Base-by-base conservation (phyloP, 2,329 filamentous ascomycete genomes). In the Cadophora sp. region DNA sequence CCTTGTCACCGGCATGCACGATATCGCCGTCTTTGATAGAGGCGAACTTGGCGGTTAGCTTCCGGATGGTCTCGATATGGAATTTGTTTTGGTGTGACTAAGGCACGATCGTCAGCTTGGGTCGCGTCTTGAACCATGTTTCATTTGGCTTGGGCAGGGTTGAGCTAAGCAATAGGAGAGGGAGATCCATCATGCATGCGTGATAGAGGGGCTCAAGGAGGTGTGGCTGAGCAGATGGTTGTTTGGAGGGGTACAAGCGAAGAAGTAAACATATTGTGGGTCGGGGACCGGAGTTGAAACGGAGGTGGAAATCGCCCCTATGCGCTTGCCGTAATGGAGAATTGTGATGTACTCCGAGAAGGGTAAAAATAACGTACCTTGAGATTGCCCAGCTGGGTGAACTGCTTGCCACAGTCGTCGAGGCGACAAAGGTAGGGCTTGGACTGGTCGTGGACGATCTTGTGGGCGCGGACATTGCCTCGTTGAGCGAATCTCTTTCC, bases 61-160 rank as follows among this genome's bases (percentile, higher is more conserved):
- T 83, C 68, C 88, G 85, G 48, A 97, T 84, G 0, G 91, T 91
- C n/a, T 87, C 81, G 46, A 87, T 86, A 80, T 98, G 95, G 78
- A 97, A 97, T 77, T 94, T 95, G 82, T 97, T 97, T 80, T 97
- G 93, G 77, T 98, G 95, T 2, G 91, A 92, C 91, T 93, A 68
- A 53, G 43, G 46, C 19, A 56, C 26, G 24, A 62, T 40, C 65
- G 61, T 73, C 48, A 72, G 69, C 62, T 62, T 64, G n/a, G 26
- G 14, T 19, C 14, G n/a, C n/a, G 27, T 48, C 5, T 11, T 43
- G 26, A 24, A 62, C 46, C 46, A 34, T 51, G 48, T 24, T 50
- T 48, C 31, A 11, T 31, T 37, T 37, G 19, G 14, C 31, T 37
- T 22, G 31, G 29, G 19, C 24, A 22, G 37, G 29, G 55, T 14